Percentiles rank a stretch among this genome's conserved stretches.
Conservation (phyloP, 208 protist genomes). For the Trypanosoma vivax region DNA sequence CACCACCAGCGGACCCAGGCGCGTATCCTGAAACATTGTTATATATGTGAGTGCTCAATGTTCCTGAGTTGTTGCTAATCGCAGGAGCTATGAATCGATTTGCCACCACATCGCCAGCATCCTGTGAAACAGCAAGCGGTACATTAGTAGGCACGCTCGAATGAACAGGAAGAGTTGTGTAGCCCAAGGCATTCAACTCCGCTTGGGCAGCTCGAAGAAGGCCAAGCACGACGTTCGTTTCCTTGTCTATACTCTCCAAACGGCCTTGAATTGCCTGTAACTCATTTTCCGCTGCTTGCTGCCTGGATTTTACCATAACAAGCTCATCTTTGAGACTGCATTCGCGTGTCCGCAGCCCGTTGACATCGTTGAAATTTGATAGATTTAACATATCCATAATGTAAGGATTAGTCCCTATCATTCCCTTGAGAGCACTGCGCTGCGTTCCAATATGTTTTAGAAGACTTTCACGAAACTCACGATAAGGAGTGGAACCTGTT, state of each 20-base stretch:
- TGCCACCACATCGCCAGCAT: no score
- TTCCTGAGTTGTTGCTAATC: no score
- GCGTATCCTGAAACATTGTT: no score
- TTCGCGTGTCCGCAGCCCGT: slow-evolving; percentile 29
- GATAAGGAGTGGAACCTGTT: slow-evolving; percentile 69
- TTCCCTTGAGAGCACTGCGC: slow-evolving; percentile 32
- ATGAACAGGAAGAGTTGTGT: slow-evolving; percentile 13
- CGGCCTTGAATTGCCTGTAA: slow-evolving; percentile 22
- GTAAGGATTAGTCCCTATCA: slow-evolving; percentile 27
- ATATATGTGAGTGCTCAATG: no score
- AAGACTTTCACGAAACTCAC: slow-evolving; percentile 52
- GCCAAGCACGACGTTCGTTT: slow-evolving; percentile 35
- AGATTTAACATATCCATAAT: slow-evolving; percentile 34
- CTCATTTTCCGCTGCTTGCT: slow-evolving; percentile 23
- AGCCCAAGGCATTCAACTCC: slow-evolving; percentile 40
- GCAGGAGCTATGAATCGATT: no score
- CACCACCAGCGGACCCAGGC: no score
- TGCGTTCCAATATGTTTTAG: slow-evolving; percentile 36
- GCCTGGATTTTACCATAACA: slow-evolving; percentile 23
- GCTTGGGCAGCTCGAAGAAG: slow-evolving; percentile 38
- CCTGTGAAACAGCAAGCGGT: no score
- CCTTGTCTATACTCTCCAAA: slow-evolving; percentile 36
- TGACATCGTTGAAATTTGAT: slow-evolving; percentile 33
- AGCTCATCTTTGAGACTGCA: slow-evolving; percentile 32
- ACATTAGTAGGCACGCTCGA: background rate